Evolutionary conservation across 1,284 basidiomycete species (phyloP), one percentile per base, ranked within the genome.

Genomic region (Fomes fomentarius): DNA sequence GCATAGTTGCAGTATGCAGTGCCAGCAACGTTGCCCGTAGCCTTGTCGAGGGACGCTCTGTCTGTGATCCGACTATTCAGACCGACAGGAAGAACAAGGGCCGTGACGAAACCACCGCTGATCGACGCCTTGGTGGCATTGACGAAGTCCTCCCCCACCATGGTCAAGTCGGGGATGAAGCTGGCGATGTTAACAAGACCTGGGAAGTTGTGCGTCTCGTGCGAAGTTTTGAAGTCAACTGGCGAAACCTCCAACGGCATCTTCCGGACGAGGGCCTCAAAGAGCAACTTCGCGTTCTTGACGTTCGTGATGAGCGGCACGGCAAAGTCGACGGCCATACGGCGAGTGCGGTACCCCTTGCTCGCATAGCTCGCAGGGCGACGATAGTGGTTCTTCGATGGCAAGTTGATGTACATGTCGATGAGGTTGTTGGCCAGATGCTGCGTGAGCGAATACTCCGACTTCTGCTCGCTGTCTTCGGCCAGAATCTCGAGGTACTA

Each of bases 261-360:
- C 72, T 86, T 93, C 63, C 94, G 87, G 56, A 98, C 91, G 55
- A 99, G 83, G 2, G 96, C 97, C 74, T 99, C 96, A 35, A 94
- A 91, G 46, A 99, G 85, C 67, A 99, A 82, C 76, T 99, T 99
- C 60, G 97, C 97, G 70, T 95, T 96, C 80, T 99, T 99, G 76
- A 99, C 92, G 71, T 99, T 99, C 55, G 96, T 99, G 71, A 99
- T 95, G 50, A 99, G 81, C 0, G 97, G 96, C 34, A 99, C 89
- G 30, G 95, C 96, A 68, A 96, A 98, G 75, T 99, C 96, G 61
- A 99, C 96, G n/a, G 97, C 96, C 92, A 98, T 96, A 62, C 96
- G 91, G 70, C 97, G 92, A 28, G 95, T 96, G 59, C 88, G 87
- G 74, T 99, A 99, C 11, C 96, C 97, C 74, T 97, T 96, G 71